Evolutionary conservation across 208 protist genomes (phyloP), one percentile per base, ranked within the genome.

Genomic region (Porcisia deanei): DNA sequence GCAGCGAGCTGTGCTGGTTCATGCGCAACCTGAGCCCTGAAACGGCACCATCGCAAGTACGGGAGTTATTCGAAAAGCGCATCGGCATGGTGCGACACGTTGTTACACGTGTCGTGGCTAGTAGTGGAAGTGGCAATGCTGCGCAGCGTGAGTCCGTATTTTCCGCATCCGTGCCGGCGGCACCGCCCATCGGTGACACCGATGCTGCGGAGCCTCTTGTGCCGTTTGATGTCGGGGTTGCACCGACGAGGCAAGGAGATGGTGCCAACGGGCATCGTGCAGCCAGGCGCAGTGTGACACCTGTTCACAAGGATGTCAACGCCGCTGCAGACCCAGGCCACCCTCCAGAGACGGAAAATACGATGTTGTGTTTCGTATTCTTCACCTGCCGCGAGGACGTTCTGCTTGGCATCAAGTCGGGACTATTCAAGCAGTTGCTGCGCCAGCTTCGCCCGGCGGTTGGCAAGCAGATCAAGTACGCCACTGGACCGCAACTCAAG

Each of bases 61-160:
- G 78, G 9, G 83, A 76, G 41, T 90, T 91, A 71, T 94, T 95
- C 74, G 90, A 95, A 76, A 74, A 81, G 30, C 82, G 79, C 34
- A 80, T 97, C 34, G 93, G 93, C 3, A 71, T 84, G 45, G 93
- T 97, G 76, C 81, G 85, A 8, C 82, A 88, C 54, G 93, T 95
- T 47, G 79, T 90, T n/a, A 85, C 91, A 61, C 87, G 85, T 70
- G 67, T 60, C 18, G 54, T 69, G 12, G 70, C 49, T 47, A 61
- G 16, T 20, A 22, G 14, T 14, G 45, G 72, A 14, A 45, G 16
- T 22, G 60, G 60, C 12, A 59, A 7, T 43, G 63, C 30, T 34
- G 41, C 9, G 22, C 22, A 49, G 25, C 2, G n/a, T n/a, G 41
- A 52, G 6, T 10, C 63, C 9, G 39, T 4, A 30, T 30, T 10